Percentiles rank a stretch among this genome's conserved stretches.
phyloP scores from a whole-genome alignment of 2,329 filamentous ascomycete species.

The Epichloe sylvatica region DNA sequence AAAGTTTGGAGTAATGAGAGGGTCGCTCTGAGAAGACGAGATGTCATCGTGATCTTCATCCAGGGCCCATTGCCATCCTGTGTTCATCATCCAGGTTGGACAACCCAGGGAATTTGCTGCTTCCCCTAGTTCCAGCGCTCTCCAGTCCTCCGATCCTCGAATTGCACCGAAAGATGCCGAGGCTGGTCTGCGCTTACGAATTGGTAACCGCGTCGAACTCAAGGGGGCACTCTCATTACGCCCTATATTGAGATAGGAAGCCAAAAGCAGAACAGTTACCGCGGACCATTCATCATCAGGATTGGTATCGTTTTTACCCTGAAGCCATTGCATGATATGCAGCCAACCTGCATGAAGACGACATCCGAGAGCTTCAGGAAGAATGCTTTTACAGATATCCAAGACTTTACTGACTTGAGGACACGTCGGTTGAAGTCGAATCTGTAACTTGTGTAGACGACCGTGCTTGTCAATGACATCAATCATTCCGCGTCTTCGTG shows the following conservation, averaged over 20 bases:
- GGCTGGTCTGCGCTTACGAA: conserved; percentile 18
- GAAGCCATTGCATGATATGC: conserved; percentile 58
- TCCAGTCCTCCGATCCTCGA: conserved; percentile 31
- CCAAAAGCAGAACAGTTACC: conserved; percentile 47
- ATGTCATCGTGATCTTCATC: conserved; percentile 34
- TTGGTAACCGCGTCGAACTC: conserved; percentile 15
- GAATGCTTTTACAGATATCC: conserved; percentile 46
- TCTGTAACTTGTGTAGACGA: conserved; percentile 49
- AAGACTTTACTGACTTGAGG: conserved; percentile 48
- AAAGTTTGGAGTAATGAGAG: conserved; percentile 23
- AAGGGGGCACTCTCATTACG: conserved; percentile 15
- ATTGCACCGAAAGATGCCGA: conserved; percentile 24
- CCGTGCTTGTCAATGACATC: conserved; percentile 52
- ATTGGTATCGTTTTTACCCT: conserved; percentile 29
- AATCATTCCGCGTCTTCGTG: conserved; percentile 45
- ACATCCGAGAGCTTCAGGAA: conserved; percentile 44
- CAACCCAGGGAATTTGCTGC: conserved; percentile 33
- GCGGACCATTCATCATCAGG: conserved; percentile 56
- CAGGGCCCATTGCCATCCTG: conserved; percentile 58
- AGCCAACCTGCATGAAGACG: conserved; percentile 58
- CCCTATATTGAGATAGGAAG: conserved; percentile 48
- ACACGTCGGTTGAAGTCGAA: conserved; percentile 52
- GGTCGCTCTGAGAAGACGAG: conserved; percentile 13
- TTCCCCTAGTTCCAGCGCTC: conserved; percentile 32
- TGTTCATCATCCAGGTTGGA: conserved; percentile 45